Evolutionary conservation across 2,329 filamentous ascomycete genomes (phyloP), one percentile per base, ranked within the genome.

Genomic region (Pestalotiopsis sp.): DNA sequence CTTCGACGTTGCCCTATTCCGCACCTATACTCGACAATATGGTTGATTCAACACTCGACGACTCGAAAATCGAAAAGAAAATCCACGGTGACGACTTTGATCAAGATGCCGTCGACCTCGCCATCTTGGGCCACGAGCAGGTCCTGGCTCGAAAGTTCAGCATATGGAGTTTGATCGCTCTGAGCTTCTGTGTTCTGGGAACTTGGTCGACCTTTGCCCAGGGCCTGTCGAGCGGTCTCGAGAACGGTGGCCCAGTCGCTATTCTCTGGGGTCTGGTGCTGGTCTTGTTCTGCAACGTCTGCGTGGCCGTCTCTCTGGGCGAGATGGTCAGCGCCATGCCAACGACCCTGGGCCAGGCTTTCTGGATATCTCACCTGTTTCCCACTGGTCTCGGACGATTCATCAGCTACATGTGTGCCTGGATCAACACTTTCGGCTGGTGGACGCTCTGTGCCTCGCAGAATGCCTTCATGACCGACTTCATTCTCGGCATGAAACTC

Each of bases 391-490:
- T 72, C 0, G 87, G 86, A 1, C 82, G 87, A 1, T 86, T 88
- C 69, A 73, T 77, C 3, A 87, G 85, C 1, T 89, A 89, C 72
- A 81, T 89, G 77, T 87, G 86, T 71, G 87, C 87, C 2, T 89
- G 86, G 86, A 87, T 88, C 73, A 89, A 89, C 75, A 87, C 83
- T 0, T 88, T 88, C 68, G 87, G 87, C 13, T 89, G 87, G 87
- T 87, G 86, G 82, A 84, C 86, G 0, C 75, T 89, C 68, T 85
- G 84, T 0, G 87, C 87, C 0, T 88, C 85, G 1, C 84, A 87
- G 69, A 81, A 85, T 27, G 86, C 86, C 13, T 89, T 89, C 73
- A 88, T 89, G 86, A 84, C 85, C 3, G 81, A 87, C 71, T 87
- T 89, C 64, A 78, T 88, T 67, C 78, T 89, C 5, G 83, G 84